Evolutionary conservation across 2,329 filamentous ascomycete species (phyloP).

Genomic region (Penicillium sp.): DNA sequence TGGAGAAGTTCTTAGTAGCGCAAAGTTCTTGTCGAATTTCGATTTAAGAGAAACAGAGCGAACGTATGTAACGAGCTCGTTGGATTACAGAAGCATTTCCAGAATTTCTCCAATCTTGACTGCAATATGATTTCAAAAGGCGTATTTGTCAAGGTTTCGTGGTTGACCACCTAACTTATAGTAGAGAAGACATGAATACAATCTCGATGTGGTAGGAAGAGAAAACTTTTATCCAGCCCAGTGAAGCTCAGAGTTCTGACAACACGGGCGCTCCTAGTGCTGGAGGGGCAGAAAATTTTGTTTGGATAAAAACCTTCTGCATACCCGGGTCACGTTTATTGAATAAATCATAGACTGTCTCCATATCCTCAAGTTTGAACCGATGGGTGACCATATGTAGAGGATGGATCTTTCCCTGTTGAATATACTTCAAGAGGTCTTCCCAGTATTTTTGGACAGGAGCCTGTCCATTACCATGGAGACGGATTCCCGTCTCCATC

Average conservation of each 20-base stretch:
- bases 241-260: constrained; percentile 4
- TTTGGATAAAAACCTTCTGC: constrained; percentile 75
- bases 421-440: constrained; percentile 68
- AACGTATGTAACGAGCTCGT: too few relatives aligned
- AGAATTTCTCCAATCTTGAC: too few relatives aligned
- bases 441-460: constrained; percentile 85
- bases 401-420: constrained; percentile 69
- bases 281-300: constrained; percentile 56
- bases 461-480: constrained; percentile 68
- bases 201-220: too few relatives aligned
- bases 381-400: constrained; percentile 79
- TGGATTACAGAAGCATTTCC: too few relatives aligned
- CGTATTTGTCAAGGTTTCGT: too few relatives aligned
- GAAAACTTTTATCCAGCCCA: background rate
- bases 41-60: too few relatives aligned
- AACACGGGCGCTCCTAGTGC: constrained; percentile 19
- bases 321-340: constrained; percentile 60
- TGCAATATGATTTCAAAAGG: too few relatives aligned
- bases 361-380: constrained; percentile 70
- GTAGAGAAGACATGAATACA: too few relatives aligned
- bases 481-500: constrained; percentile 78
- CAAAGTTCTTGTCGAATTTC: too few relatives aligned
- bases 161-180: too few relatives aligned
- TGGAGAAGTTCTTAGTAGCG: too few relatives aligned
- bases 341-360: constrained; percentile 65